phyloP scores from a whole-genome alignment of 768 basidiomycete genomes.

The Gloeophyllum trabeum region DNA sequence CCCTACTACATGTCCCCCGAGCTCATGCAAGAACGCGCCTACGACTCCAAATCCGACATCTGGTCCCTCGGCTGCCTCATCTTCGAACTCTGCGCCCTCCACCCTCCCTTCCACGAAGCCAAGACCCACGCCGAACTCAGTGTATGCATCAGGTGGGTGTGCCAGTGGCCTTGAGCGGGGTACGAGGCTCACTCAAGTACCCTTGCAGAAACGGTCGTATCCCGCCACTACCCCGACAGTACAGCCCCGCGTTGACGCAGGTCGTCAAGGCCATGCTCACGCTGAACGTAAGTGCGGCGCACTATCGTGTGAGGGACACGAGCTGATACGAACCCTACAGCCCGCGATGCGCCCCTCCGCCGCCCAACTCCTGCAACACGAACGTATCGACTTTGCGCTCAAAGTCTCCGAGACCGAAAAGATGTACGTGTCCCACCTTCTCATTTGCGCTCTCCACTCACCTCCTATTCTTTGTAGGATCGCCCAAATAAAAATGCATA shows the following conservation, averaged over 20 bases:
- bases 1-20: conserved; percentile 99
- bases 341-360: conserved; percentile 84
- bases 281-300: conserved; percentile 53
- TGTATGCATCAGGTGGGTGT: conserved; percentile 61
- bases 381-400: conserved; percentile 57
- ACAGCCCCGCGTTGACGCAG: conserved; percentile 59
- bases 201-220: conserved; percentile 68
- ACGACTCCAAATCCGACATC: conserved; percentile 97
- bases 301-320: not conserved
- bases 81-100: conserved; percentile 90
- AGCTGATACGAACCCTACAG: conserved; percentile 22
- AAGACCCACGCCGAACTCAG: conserved; percentile 83
- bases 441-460: not conserved
- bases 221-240: conserved; percentile 78
- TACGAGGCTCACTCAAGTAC: not conserved
- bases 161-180: too few species aligned
- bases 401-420: conserved; percentile 73
- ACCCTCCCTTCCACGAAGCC: conserved; percentile 89
- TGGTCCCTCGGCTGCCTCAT: conserved; percentile 98
- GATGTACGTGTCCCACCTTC: conserved; percentile 34
- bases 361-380: conserved; percentile 69
- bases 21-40: conserved; percentile 92
- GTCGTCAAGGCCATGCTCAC: conserved; percentile 84
- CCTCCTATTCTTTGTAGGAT: conserved; percentile 30
- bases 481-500: conserved; percentile 52